Conservation (phyloP, 1,284 basidiomycete genomes). For the Trametes polyzona region DNA sequence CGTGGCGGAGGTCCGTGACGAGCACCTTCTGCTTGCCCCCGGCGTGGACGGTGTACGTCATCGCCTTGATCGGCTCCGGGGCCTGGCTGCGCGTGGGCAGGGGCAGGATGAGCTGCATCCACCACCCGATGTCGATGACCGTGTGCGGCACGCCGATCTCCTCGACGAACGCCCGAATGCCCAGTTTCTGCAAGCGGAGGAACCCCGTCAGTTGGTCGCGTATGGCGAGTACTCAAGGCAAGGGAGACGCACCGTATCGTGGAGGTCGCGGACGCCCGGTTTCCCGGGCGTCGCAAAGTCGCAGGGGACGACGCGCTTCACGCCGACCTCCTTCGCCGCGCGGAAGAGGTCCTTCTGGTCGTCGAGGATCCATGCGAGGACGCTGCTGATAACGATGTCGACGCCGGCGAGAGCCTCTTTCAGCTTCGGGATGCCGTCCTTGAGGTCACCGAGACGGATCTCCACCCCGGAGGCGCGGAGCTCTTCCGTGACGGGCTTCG, state of each 20-base stretch:
- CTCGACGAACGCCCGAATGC: slow-evolving; percentile 11
- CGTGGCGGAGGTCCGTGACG: slow-evolving; percentile 21
- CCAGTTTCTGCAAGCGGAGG: slow-evolving; percentile 7
- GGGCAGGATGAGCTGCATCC: slow-evolving; percentile 23
- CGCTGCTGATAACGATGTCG: slow-evolving; percentile 21
- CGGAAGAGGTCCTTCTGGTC: slow-evolving; percentile 24
- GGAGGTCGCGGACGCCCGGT: slow-evolving; percentile 10
- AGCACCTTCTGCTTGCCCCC: slow-evolving; percentile 18
- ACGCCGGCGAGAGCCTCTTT: slow-evolving; percentile 21
- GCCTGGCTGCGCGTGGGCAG: not conserved
- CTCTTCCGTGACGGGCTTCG: slow-evolving; percentile 10
- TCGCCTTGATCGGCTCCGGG: not conserved
- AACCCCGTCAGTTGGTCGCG: too few species aligned
- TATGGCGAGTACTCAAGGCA: not conserved
- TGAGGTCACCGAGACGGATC: slow-evolving; percentile 23
- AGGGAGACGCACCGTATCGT: slow-evolving; percentile 2
- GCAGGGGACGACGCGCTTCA: slow-evolving; percentile 21
- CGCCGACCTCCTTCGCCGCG: slow-evolving; percentile 24
- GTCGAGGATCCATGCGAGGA: slow-evolving; percentile 1
- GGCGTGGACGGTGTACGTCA: slow-evolving; percentile 12
- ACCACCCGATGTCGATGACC: slow-evolving; percentile 27
- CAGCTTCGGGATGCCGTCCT: slow-evolving; percentile 15
- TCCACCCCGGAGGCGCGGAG: slow-evolving; percentile 19
- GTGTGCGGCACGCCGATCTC: slow-evolving; percentile 15
- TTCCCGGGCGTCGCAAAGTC: slow-evolving; percentile 19